A percentile compares a stretch with the other conserved stretches of the same genome.
These are phyloP conservation scores for Adansonia madagascariensis DNA, from an alignment of 441 rosid species.

Conservation along the genomic window DNA sequence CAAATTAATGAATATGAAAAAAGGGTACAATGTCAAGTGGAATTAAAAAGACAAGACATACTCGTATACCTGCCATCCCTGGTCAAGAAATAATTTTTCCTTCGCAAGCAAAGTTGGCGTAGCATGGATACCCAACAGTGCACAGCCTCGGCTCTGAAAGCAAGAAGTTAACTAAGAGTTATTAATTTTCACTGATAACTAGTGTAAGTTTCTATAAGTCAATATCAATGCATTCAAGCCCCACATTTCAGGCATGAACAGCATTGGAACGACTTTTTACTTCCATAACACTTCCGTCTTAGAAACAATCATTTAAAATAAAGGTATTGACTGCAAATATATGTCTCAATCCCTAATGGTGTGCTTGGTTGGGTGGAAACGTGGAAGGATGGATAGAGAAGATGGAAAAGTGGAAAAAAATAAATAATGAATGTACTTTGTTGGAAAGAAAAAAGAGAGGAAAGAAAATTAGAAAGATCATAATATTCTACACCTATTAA, in stretches of 20 bases:
- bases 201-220: constrained; percentile 10
- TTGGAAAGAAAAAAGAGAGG: too few species aligned
- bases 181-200: background rate
- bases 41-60: constrained; percentile 36
- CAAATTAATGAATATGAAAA: background rate
- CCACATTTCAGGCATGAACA: background rate
- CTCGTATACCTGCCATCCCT: constrained; percentile 96
- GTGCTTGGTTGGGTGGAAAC: too few species aligned
- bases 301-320: background rate
- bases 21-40: constrained; percentile 23
- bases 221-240: constrained; percentile 6
- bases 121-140: constrained; percentile 75
- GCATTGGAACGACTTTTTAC: background rate
- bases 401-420: too few species aligned
- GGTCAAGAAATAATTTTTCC: constrained; percentile 81
- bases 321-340: background rate
- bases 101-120: constrained; percentile 86
- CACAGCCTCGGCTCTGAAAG: constrained; percentile 92
- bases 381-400: too few species aligned
- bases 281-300: background rate
- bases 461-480: too few species aligned
- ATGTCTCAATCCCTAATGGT: background rate
- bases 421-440: too few species aligned
- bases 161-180: constrained; percentile 22
- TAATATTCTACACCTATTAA: too few species aligned